Base-by-base conservation (phyloP, 495 filamentous ascomycete species). In the Penicillium manginii region DNA sequence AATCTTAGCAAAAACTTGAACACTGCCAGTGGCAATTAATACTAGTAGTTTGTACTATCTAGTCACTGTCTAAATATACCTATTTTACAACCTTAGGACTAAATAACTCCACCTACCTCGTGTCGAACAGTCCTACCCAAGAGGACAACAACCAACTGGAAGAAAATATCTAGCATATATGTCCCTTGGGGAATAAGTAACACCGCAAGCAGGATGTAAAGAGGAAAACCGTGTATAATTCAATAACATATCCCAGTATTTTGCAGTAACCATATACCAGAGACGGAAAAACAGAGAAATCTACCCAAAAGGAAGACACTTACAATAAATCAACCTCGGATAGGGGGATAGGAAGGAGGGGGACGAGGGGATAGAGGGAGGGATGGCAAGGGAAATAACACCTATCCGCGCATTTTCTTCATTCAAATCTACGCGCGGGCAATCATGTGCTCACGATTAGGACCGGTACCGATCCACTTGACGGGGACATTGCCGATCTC, bases 391-490 rank as follows among this genome's bases (percentile, higher is more conserved):
- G 40, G 40, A 43, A 19, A 43, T 42, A 46, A n/a, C 39, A 22
- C 45, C 45, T 22, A 31, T 50, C 22, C 47, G 42, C 32, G 17
- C 32, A 57, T 42, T 40, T 51, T 32, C 26, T 33, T 39, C 33
- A 18, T 10, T 55, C 3, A 26, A 26, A 47, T 35, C 50, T 72
- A 74, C 57, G 79, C 79, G 65, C 83, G 79, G 48, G 75, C 68
- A 66, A 88, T 85, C 82, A 86, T 86, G 66, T 86, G 77, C 50
- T 93, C 88, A 40, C 90, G 75, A 29, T 78, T 82, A 40, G 88
- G 91, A 9, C 91, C 92, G 17, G 88, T 91, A 12, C 91, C 91
- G 66, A 96, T 88, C 77, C 84, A 93, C 70, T 85, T 85, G 48
- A 94, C 76, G 55, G 75, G 81, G 17, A 93, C 86, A 31, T 86